Base-by-base conservation (phyloP, 768 basidiomycete genomes). In the Lyophyllum shimeji region DNA sequence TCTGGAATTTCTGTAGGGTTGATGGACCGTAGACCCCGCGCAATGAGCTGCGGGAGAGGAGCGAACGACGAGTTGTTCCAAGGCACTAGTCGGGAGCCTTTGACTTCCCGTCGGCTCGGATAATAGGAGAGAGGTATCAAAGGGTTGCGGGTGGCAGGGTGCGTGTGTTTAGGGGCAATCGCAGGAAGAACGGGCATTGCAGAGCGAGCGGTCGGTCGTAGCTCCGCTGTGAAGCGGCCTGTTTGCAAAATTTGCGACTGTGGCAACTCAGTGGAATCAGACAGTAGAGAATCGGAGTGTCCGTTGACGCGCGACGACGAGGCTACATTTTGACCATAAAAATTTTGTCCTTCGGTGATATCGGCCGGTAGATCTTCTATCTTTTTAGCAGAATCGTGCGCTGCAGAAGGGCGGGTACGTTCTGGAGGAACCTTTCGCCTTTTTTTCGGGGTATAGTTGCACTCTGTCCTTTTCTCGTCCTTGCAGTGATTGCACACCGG, bases 361-460 rank as follows among this genome's bases (percentile, higher is more conserved):
- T 50, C 52, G 24, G 21, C 43, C 8, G 34, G 45, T 18, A 46
- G 23, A 45, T 24, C 23, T 11, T 48, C 53, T 46, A 62, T 66
- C 37, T 57, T 56, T 11, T 40, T 46, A 23, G 51, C 45, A 8
- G 42, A 52, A 62, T 46, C 57, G 45, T 39, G 58, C 27, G 60
- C 53, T 5, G 37, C 34, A 33, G 48, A 60, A 7, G 39, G 52
- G 24, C 53, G 59, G 27, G 44, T 40, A 45, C 50, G 34, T 49
- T 60, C 55, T 44, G 72, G 66, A 17, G 77, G 77, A 39, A 79
- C 77, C 63, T 79, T 87, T 61, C 80, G 80, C 53, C 85, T 73
- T 61, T 86, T 87, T 71, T 89, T 88, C 8, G 87, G 86, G 33
- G 86, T 87, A 63, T 89, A 88, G 62, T 86, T 86, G 69, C 86